Evolutionary conservation across 495 filamentous ascomycete genomes (phyloP), one percentile per base, ranked within the genome.

Genomic region (Aspergillus coremiiformis): DNA sequence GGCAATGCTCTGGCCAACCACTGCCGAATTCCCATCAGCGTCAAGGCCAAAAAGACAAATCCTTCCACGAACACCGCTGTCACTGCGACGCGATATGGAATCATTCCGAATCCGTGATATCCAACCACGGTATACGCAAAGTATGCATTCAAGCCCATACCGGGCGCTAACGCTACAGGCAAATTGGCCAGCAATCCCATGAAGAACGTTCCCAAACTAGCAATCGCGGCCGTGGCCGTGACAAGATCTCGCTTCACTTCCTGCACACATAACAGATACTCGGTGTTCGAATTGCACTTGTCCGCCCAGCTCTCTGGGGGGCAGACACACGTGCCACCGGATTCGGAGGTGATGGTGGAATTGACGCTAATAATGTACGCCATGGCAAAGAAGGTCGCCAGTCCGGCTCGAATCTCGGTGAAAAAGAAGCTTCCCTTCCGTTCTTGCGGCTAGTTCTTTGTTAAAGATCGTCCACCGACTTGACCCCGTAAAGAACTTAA

Each of bases 321-420:
- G 61, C 87, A 92, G n/a, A 87, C 77, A 58, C 87, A 91, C 12
- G 84, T 87, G 15, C 87, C 87, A 24, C 88, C 86, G 44, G 74
- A 73, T 20, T 70, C 65, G 46, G 84, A 74, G 47, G 82, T 78
- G 63, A 89, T 86, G 58, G 74, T 85, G 45, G 78, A 80, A 68
- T 87, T 90, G 57, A 86, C 83, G 48, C 84, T 79, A 61, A 87
- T 87, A 52, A 87, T 86, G 66, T 88, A 92, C 60, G 87, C 86
- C 87, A 91, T 91, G 56, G 87, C 86, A 69, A 90, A 90, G 74
- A 91, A 90, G 43, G 87, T 87, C 26, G 86, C 86, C 2, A 90
- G 65, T 48, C 86, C 87, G 52, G 85, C 87, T 45, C 87, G 82
- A 39, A 90, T 65, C 69, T 91, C 87, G 20, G 86, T 90, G 56